phyloP scores from a whole-genome alignment of 2,329 filamentous ascomycete genomes.

The Chrysoporthe austroafricana region DNA sequence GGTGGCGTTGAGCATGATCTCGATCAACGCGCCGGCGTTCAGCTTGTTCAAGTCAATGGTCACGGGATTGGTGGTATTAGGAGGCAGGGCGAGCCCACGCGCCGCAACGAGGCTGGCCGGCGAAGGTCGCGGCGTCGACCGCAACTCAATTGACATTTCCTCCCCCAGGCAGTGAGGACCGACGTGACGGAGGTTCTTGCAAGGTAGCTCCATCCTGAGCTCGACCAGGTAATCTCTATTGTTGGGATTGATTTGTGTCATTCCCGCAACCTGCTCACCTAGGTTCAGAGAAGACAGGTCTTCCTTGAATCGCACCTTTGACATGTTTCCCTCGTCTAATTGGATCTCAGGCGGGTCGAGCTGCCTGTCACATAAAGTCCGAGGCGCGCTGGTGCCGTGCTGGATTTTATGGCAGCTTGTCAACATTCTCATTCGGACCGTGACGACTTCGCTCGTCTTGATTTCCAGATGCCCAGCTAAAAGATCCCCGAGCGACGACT shows the following conservation, averaged over 20 bases:
- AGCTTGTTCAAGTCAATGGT: slow-evolving; percentile 10
- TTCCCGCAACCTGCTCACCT: neutral
- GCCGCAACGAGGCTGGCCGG: neutral
- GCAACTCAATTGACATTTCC: neutral
- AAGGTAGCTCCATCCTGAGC: neutral
- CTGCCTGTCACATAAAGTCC: neutral
- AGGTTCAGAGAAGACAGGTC: neutral
- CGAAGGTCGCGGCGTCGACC: neutral
- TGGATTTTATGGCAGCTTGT: neutral
- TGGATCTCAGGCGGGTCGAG: neutral
- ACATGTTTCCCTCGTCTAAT: neutral
- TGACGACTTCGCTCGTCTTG: neutral
- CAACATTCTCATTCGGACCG: neutral
- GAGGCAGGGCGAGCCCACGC: neutral
- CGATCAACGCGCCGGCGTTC: neutral
- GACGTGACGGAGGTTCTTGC: neutral
- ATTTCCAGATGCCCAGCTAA: neutral
- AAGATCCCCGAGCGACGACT: neutral
- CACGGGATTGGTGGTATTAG: neutral
- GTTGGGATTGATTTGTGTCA: neutral
- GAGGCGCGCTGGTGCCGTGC: neutral
- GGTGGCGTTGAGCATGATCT: slow-evolving; percentile 14
- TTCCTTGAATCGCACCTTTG: neutral
- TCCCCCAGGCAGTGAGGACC: neutral
- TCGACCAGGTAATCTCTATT: neutral